Percentiles rank a stretch among this genome's conserved stretches.
These are phyloP conservation scores for Gliomastix tumulicola DNA, from an alignment of 2,329 filamentous ascomycete species.

Conservation along the genomic window DNA sequence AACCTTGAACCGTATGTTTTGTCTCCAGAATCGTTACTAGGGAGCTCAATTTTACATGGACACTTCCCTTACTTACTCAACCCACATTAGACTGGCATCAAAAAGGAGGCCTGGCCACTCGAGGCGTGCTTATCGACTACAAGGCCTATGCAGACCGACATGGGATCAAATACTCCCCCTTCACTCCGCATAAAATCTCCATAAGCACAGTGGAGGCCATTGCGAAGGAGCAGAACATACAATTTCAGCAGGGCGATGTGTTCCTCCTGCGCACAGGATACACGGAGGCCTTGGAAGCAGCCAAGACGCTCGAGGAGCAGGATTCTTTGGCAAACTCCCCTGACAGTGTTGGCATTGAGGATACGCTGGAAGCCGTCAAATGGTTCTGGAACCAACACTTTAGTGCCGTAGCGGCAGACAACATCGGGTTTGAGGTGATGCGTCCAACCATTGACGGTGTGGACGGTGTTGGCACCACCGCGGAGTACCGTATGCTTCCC, in stretches of 20 bases:
- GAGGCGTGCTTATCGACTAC: slow-evolving; percentile 52
- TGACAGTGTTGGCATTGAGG: slow-evolving; percentile 41
- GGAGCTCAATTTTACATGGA: no score
- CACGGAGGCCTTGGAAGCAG: slow-evolving; percentile 50
- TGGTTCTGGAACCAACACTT: slow-evolving; percentile 69
- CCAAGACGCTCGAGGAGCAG: slow-evolving; percentile 27
- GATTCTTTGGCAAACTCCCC: slow-evolving; percentile 12
- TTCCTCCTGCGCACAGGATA: slow-evolving; percentile 59
- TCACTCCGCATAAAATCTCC: slow-evolving; percentile 45
- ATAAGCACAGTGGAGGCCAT: slow-evolving; percentile 48
- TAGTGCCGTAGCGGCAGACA: slow-evolving; percentile 56
- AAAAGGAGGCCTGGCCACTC: slow-evolving; percentile 42
- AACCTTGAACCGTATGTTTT: no score
- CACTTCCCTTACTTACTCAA: slow-evolving; percentile 8
- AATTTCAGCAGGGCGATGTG: slow-evolving; percentile 61
- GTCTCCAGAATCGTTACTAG: no score
- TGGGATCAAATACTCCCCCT: slow-evolving; percentile 41
- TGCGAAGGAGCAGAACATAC: slow-evolving; percentile 51
- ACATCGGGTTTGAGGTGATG: slow-evolving; percentile 56
- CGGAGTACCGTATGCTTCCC: no score
- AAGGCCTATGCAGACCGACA: slow-evolving; percentile 40
- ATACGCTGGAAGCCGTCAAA: slow-evolving; percentile 42
- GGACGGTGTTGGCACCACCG: no score
- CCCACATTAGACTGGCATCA: slow-evolving; percentile 42
- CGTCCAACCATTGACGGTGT: no score